Evolutionary conservation across 768 basidiomycete genomes (phyloP), one percentile per base, ranked within the genome.

Genomic region (Collybiopsis luxurians): DNA sequence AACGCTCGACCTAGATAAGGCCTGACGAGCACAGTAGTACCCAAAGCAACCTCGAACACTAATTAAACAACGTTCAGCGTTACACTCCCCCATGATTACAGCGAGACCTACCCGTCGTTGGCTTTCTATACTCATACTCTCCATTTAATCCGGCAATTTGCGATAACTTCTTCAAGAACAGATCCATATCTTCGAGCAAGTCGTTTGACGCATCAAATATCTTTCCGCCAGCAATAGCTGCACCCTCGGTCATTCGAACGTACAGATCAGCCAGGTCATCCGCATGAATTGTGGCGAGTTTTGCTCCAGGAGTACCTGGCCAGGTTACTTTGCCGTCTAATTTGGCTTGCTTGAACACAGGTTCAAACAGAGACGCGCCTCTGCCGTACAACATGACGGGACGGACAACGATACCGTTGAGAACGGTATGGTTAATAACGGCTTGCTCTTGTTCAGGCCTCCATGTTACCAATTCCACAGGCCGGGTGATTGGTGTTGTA

Each of bases 251-350:
- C 1, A 68, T 71, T 10, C 72, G 62, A 3, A 79, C 36, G 53
- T 74, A 79, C 36, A 77, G 49, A 48, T 78, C 79, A 3, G 78
- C 78, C 38, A 78, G 64, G 58, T 81, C 79, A 61, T 81, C 79
- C 11, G 58, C 49, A 61, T 81, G 79, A 38, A 81, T 64, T 3
- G 73, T 3, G 3, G 61, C 40, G n/a, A 58, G 23, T 34, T 75
- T 64, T 1, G 67, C 67, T 2, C 70, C 74, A 0, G 71, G 71
- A 19, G 66, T 68, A n/a, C 75, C 76, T 15, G 59, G 62, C 67
- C 70, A 73, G 17, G 53, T 58, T 2, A 73, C 70, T 38, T 65
- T 65, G 15, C 73, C 73, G 10, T 63, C 62, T 9, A 55, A 40
- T 5, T 45, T 43, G 11, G 50, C 50, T 43, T 44, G 39, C 42